Percentiles rank a stretch among this genome's conserved stretches.
These are phyloP conservation scores for Phytophthora fragariaefolia DNA, from an alignment of 352 stramenopile genomes.

Conservation along the genomic window DNA sequence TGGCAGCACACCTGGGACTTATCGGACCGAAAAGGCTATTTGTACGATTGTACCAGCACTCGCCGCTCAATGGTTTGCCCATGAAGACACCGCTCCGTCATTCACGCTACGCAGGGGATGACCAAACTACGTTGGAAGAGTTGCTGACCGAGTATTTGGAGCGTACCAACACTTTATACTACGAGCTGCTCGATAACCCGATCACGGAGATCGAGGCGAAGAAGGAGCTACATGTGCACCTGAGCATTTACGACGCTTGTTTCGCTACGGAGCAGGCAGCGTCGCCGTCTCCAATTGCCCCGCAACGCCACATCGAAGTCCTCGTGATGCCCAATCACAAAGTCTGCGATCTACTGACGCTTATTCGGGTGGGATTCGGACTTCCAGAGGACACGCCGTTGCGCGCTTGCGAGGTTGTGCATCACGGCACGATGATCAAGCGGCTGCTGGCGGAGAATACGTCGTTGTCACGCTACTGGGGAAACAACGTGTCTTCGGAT, in stretches of 20 bases:
- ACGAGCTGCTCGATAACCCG: slow-evolving; percentile 70
- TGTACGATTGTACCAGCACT: slow-evolving; percentile 87
- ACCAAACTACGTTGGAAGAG: slow-evolving; percentile 70
- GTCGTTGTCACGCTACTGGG: slow-evolving; percentile 62
- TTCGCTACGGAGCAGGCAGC: slow-evolving; percentile 55
- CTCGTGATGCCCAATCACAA: slow-evolving; percentile 64
- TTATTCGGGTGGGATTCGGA: slow-evolving; percentile 55
- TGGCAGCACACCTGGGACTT: slow-evolving; percentile 56
- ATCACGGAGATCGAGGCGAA: slow-evolving; percentile 90
- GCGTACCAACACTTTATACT: slow-evolving; percentile 73
- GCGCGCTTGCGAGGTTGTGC: slow-evolving; percentile 68
- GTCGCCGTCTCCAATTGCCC: slow-evolving; percentile 30
- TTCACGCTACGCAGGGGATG: slow-evolving; percentile 61
- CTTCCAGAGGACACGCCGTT: slow-evolving; percentile 46
- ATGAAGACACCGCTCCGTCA: slow-evolving; percentile 79
- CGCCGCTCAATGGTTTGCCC: slow-evolving; percentile 60
- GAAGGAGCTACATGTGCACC: slow-evolving; percentile 76
- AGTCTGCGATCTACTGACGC: slow-evolving; percentile 54
- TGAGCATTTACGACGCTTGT: slow-evolving; percentile 80
- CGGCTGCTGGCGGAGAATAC: slow-evolving; percentile 47
- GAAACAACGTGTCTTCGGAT: slow-evolving; percentile 36
- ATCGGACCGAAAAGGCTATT: slow-evolving; percentile 51
- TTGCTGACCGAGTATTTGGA: slow-evolving; percentile 79
- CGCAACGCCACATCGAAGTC: slow-evolving; percentile 60
- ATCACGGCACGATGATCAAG: slow-evolving; percentile 64